Evolutionary conservation across 2,329 filamentous ascomycete species (phyloP).

Genomic region (Cordyceps tenuipes): DNA sequence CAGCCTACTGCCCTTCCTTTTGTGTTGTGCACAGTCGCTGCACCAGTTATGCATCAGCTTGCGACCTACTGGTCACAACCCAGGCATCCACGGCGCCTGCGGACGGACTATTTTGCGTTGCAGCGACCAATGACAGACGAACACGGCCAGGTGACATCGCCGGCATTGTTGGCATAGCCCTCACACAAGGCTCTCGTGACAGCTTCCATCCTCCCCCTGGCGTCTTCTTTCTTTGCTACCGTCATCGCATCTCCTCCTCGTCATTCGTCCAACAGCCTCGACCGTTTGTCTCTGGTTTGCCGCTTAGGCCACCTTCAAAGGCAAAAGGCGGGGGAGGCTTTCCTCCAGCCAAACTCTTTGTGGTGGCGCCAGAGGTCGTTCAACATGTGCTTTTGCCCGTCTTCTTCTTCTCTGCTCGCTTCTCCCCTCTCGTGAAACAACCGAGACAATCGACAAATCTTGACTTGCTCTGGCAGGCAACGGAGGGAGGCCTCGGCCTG

Average conservation of each 20-base stretch:
- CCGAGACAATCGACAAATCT: neutral
- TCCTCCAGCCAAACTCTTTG: conserved; percentile 6
- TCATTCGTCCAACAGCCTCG: neutral
- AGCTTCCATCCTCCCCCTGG: neutral
- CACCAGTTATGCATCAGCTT: neutral
- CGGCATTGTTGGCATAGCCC: neutral
- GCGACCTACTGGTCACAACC: too few species aligned
- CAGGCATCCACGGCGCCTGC: conserved; percentile 1
- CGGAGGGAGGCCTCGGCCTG: too few species aligned
- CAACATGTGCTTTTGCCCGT: neutral
- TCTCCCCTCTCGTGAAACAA: neutral
- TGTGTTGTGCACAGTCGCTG: neutral
- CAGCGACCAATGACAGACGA: conserved; percentile 11
- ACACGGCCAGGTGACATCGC: neutral
- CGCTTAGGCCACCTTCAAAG: neutral
- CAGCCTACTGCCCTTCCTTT: too few species aligned
- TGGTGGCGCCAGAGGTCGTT: conserved; percentile 4
- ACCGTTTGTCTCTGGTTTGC: neutral
- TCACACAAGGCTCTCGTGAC: neutral
- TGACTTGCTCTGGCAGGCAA: too few species aligned
- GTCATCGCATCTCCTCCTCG: neutral
- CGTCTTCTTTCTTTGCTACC: neutral
- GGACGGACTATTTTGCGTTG: conserved; percentile 5
- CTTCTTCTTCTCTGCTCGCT: neutral
- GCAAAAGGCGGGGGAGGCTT: neutral